These are phyloP conservation scores for Inosperma sp. DNA, from an alignment of 768 basidiomycete species.

Conservation along the genomic window DNA sequence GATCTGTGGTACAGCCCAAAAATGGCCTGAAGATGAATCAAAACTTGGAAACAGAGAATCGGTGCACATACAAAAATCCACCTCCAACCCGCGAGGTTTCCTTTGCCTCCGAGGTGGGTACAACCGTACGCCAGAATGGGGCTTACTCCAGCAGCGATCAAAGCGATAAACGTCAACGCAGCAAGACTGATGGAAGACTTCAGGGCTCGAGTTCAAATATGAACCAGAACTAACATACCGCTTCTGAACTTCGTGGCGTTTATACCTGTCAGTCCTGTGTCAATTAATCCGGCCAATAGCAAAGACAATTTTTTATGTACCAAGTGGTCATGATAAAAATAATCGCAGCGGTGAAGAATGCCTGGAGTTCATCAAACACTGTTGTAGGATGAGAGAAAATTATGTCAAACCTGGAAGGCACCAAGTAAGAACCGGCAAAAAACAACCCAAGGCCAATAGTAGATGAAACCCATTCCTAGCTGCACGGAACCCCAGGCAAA, in stretches of 20 bases:
- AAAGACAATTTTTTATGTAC: slow-evolving; percentile 21
- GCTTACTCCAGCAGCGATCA: background rate
- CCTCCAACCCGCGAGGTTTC: slow-evolving; percentile 14
- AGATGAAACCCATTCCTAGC: slow-evolving; percentile 42
- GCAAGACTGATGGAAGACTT: background rate
- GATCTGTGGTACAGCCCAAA: slow-evolving; percentile 29
- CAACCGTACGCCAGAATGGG: background rate
- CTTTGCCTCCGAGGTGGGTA: background rate
- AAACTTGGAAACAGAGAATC: background rate
- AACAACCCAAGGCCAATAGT: slow-evolving; percentile 37
- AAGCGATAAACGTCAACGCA: background rate
- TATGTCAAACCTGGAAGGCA: slow-evolving; percentile 37
- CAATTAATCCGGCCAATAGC: background rate
- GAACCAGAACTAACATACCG: background rate
- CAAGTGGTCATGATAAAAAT: slow-evolving; percentile 45
- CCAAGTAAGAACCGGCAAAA: slow-evolving; percentile 40
- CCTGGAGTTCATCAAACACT: slow-evolving; percentile 21
- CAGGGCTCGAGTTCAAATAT: background rate
- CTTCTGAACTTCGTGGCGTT: slow-evolving; percentile 7
- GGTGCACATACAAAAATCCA: slow-evolving; percentile 34
- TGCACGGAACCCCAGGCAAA: slow-evolving; percentile 44
- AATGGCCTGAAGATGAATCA: background rate
- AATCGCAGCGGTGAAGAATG: slow-evolving; percentile 44
- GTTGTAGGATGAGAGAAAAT: background rate
- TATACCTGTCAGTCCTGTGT: slow-evolving; percentile 18